phyloP scores from a whole-genome alignment of 2,329 filamentous ascomycete genomes.

The Fusarium clavum region DNA sequence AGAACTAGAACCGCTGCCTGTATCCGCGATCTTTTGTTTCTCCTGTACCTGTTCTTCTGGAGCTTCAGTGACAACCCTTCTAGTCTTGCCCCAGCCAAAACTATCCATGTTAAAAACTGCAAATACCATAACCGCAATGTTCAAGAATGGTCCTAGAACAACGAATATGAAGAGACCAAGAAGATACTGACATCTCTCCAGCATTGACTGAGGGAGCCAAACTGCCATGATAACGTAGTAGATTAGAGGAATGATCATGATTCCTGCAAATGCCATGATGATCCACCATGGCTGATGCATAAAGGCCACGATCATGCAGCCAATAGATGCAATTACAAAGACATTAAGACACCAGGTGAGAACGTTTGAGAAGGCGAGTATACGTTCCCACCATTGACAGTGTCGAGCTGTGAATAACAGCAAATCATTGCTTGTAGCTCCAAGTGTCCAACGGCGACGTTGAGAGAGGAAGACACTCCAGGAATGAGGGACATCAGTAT shows the following conservation, averaged over 20 bases:
- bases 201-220: slow-evolving; percentile 41
- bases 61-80: slow-evolving; percentile 32
- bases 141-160: slow-evolving; percentile 42
- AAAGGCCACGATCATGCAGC: slow-evolving; percentile 46
- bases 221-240: slow-evolving; percentile 43
- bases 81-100: slow-evolving; percentile 47
- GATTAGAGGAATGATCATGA: slow-evolving; percentile 42
- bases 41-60: slow-evolving; percentile 13
- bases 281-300: slow-evolving; percentile 45
- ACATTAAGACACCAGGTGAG: slow-evolving; percentile 43
- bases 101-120: slow-evolving; percentile 46
- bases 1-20: background rate
- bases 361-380: slow-evolving; percentile 41
- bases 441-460: slow-evolving; percentile 45
- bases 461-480: slow-evolving; percentile 55
- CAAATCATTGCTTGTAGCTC: slow-evolving; percentile 44
- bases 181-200: slow-evolving; percentile 40
- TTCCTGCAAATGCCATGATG: slow-evolving; percentile 43
- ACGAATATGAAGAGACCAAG: slow-evolving; percentile 39
- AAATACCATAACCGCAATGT: slow-evolving; percentile 45
- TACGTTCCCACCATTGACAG: slow-evolving; percentile 44
- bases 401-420: slow-evolving; percentile 32
- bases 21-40: background rate
- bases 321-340: slow-evolving; percentile 45
- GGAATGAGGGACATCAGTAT: slow-evolving; percentile 54